phyloP scores from a whole-genome alignment of 2,329 filamentous ascomycete species.

The Colletotrichum musicola region DNA sequence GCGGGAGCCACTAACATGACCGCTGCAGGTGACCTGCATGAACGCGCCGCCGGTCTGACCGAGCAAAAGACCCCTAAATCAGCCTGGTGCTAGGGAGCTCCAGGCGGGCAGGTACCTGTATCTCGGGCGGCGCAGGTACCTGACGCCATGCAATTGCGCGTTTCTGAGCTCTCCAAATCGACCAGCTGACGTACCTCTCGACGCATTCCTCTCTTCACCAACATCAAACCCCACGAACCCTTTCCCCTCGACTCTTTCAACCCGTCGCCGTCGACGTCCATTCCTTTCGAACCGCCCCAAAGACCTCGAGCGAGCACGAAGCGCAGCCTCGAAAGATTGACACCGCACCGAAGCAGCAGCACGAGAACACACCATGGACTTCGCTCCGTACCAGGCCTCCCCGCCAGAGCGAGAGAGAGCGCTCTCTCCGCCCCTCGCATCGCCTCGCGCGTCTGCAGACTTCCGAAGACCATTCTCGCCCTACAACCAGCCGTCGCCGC shows the following conservation, averaged over 20 bases:
- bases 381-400: slow-evolving; percentile 95
- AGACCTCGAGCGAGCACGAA: background rate
- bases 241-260: background rate
- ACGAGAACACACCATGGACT: slow-evolving; percentile 76
- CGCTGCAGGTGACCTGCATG: slow-evolving; percentile 34
- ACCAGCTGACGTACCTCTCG: slow-evolving; percentile 29
- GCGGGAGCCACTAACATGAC: slow-evolving; percentile 28
- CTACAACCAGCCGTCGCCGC: slow-evolving; percentile 55
- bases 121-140: slow-evolving; percentile 1
- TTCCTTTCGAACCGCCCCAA: slow-evolving; percentile 5
- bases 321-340: background rate
- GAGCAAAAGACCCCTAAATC: slow-evolving; percentile 30
- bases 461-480: slow-evolving; percentile 68
- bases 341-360: background rate
- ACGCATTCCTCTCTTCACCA: slow-evolving; percentile 10
- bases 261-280: slow-evolving; percentile 12
- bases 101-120: background rate
- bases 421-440: slow-evolving; percentile 76
- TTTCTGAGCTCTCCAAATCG: slow-evolving; percentile 30
- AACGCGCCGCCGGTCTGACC: slow-evolving; percentile 24
- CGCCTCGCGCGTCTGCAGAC: slow-evolving; percentile 68
- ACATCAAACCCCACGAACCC: background rate
- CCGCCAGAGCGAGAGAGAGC: slow-evolving; percentile 87
- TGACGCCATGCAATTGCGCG: slow-evolving; percentile 34
- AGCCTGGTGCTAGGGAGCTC: slow-evolving; percentile 12